Conservation (phyloP, 768 basidiomycete species). For the Coprinopsis cinerea region DNA sequence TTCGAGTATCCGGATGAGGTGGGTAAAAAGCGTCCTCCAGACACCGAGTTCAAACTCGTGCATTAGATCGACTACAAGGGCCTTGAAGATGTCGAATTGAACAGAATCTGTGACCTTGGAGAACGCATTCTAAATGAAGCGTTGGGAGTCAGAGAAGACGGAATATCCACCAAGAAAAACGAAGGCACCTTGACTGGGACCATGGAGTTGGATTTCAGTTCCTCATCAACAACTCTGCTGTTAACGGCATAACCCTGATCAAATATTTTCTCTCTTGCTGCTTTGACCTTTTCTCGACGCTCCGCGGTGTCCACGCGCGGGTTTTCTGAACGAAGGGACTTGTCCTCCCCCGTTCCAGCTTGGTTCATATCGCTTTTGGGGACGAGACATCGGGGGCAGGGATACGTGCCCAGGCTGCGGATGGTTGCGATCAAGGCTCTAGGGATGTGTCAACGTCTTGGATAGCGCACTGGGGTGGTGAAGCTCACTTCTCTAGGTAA, state of each 20-base stretch:
- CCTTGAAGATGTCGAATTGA: slow-evolving; percentile 20
- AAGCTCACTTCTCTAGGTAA: slow-evolving; percentile 36
- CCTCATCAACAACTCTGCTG: neutral
- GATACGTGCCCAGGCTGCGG: slow-evolving; percentile 24
- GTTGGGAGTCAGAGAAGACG: neutral
- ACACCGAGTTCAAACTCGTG: slow-evolving; percentile 35
- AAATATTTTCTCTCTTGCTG: slow-evolving; percentile 6
- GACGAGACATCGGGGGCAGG: slow-evolving; percentile 33
- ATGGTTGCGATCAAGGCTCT: slow-evolving; percentile 31
- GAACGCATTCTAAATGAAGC: slow-evolving; percentile 27
- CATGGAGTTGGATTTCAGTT: slow-evolving; percentile 7
- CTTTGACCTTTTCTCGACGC: neutral
- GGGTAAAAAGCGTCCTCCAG: slow-evolving; percentile 30
- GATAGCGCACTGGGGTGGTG: neutral
- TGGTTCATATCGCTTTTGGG: slow-evolving; percentile 19
- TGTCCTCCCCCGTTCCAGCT: slow-evolving; percentile 22
- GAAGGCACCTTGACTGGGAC: slow-evolving; percentile 11
- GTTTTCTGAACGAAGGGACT: neutral
- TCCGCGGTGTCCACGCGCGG: slow-evolving; percentile 9
- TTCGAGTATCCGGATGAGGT: slow-evolving; percentile 28
- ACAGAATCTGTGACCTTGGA: slow-evolving; percentile 10
- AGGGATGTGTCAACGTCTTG: neutral
- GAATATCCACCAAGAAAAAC: neutral
- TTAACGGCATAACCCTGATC: slow-evolving; percentile 8
- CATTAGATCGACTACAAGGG: slow-evolving; percentile 28